Base-by-base conservation (phyloP, 176 grass and related monocot genomes). In the Aegilops umbellulata region DNA sequence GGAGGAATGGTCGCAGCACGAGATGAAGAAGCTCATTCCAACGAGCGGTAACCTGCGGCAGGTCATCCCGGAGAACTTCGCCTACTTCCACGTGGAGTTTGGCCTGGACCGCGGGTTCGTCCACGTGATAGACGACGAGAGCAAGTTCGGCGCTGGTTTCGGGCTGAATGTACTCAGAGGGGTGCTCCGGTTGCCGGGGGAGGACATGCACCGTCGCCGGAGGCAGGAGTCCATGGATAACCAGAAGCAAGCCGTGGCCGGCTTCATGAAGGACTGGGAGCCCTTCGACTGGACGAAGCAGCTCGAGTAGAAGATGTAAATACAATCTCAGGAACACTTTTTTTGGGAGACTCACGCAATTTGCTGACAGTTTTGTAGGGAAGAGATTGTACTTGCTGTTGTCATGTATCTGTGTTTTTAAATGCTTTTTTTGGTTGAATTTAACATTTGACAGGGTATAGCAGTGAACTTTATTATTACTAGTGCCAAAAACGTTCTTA, bases 81-180 rank as follows among this genome's bases (percentile, higher is more conserved):
- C 97, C 31, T 99, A 99, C 63, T 99, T 99, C 35, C 97, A 99
- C 4, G 94, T 99, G 8, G 94, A 99, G 77, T 99, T 99, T 26
- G 92, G 94, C 7, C 80, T 96, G 60, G 97, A 96, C 72, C 82
- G 77, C 30, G 97, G 97, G 19, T 96, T 99, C 29, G 97, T 93
- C 75, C 94, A 99, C 47, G 92, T 99, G 15, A 99, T 99, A n/a
- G 97, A 99, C 46, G 90, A 94, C 4, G 97, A 99, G 81, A 87
- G 39, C 36, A 96, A 99, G 22, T 96, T 99, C 82, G 86, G 70
- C 13, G 77, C 86, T 38, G 90, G 90, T 25, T 99, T 99, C 78
- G 97, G 92, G 27, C 74, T 99, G 60, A 99, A 99, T 85, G 80
- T 99, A 3, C 69, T 99, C 42, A 92, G 92, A 76, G 94, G 94